Conservation (phyloP, 169 alveolate genomes). For the Cryptosporidium sp. region DNA sequence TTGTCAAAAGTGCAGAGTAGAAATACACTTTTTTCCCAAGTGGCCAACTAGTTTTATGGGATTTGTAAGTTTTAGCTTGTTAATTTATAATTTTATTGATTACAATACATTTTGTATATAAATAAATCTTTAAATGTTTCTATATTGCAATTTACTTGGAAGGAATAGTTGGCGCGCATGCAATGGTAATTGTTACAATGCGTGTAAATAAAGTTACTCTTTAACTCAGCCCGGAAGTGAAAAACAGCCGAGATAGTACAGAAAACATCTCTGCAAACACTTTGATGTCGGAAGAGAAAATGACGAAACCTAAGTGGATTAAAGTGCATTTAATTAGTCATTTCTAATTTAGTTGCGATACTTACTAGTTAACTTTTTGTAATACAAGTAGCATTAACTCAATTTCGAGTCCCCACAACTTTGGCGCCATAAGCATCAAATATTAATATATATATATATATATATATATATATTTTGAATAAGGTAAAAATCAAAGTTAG, state of each 20-base stretch:
- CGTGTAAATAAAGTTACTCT: neutral
- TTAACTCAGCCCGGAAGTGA: neutral
- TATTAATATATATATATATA: neutral
- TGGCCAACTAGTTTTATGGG: too few relatives aligned
- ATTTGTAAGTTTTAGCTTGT: neutral
- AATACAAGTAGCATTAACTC: neutral
- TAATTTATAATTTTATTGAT: too few relatives aligned
- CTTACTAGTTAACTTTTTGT: neutral
- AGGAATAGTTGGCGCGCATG: neutral
- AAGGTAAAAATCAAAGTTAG: neutral
- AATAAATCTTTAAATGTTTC: neutral
- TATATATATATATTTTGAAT: neutral
- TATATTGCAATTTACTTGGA: neutral
- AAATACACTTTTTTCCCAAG: too few relatives aligned
- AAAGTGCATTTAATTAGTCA: neutral
- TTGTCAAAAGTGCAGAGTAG: neutral
- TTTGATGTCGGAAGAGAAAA: neutral
- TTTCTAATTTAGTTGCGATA: neutral
- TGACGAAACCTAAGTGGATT: too few relatives aligned
- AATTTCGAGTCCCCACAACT: slow-evolving; percentile 33
- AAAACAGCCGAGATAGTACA: neutral
- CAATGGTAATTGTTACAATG: too few relatives aligned
- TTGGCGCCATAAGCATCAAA: slow-evolving; percentile 14
- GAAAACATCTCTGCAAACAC: neutral
- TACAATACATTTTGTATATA: neutral